These are phyloP conservation scores for Mycena galericulata DNA, from an alignment of 768 basidiomycete species.

Conservation along the genomic window DNA sequence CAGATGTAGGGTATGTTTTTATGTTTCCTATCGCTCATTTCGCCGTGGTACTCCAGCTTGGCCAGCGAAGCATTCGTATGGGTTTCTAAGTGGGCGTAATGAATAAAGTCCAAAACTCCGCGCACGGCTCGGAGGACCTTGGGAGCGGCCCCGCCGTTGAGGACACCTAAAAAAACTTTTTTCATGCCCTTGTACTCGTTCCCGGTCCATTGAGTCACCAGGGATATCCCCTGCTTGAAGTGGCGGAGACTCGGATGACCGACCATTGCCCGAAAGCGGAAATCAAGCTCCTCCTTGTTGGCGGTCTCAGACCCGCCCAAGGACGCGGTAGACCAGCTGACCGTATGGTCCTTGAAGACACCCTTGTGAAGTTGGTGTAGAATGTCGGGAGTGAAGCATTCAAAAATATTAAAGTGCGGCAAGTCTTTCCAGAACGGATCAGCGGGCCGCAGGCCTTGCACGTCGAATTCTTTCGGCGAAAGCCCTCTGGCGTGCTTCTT, in stretches of 20 bases:
- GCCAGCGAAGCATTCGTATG: constrained; percentile 36
- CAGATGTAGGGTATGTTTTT: too few species aligned
- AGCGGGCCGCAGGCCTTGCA: constrained; percentile 31
- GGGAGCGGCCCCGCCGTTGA: constrained; percentile 36
- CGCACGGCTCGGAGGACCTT: constrained; percentile 31
- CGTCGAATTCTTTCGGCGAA: constrained; percentile 32
- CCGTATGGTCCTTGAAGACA: constrained; percentile 58
- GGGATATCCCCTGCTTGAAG: constrained; percentile 50
- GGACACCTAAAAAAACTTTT: constrained; percentile 41
- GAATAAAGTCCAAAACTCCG: constrained; percentile 47
- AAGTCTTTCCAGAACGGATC: constrained; percentile 56
- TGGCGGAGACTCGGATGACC: constrained; percentile 43
- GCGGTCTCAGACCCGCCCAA: constrained; percentile 12
- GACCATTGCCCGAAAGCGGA: constrained; percentile 46
- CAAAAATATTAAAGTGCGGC: constrained; percentile 55
- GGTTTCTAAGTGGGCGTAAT: constrained; percentile 38
- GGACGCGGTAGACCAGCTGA: constrained; percentile 47
- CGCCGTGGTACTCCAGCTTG: constrained; percentile 36
- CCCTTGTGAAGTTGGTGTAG: constrained; percentile 65
- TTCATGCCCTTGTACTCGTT: constrained; percentile 48
- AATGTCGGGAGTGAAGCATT: constrained; percentile 54
- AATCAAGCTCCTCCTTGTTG: constrained; percentile 51
- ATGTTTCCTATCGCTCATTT: too few species aligned
- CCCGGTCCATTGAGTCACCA: constrained; percentile 51
- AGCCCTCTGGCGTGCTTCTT: constrained; percentile 31